Evolutionary conservation across 2,329 filamentous ascomycete species (phyloP).

Genomic region (Fusarium beomiforme): DNA sequence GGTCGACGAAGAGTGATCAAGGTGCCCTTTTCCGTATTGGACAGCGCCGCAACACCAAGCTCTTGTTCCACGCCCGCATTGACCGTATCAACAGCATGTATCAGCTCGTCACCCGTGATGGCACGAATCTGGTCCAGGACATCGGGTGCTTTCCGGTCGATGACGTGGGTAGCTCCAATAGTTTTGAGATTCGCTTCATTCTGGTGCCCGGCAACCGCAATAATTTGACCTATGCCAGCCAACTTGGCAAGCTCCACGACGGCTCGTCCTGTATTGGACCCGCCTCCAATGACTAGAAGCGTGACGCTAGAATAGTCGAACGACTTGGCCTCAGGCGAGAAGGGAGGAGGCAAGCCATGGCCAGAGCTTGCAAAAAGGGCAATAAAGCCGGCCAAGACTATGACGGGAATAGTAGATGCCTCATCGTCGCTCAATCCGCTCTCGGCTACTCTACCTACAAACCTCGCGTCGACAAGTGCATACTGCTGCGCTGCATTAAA

Average conservation of each 20-base stretch:
- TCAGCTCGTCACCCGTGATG: not conserved
- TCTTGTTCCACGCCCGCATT: not conserved
- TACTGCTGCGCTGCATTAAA: not conserved
- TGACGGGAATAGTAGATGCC: not conserved
- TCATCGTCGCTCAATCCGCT: not conserved
- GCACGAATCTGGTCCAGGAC: not conserved
- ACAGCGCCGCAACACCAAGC: not conserved
- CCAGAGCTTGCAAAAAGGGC: not conserved
- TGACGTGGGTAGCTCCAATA: not conserved
- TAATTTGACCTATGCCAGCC: not conserved
- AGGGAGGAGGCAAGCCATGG: not conserved
- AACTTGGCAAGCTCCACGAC: not conserved
- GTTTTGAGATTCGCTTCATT: not conserved
- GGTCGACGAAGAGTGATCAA: not conserved
- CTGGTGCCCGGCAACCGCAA: not conserved
- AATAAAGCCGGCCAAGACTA: not conserved
- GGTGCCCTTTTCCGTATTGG: not conserved
- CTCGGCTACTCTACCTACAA: not conserved
- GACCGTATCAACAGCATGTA: not conserved
- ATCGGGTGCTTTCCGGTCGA: not conserved
- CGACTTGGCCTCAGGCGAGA: not conserved
- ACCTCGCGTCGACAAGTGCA: not conserved
- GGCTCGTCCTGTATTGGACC: not conserved
- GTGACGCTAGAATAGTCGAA: not conserved
- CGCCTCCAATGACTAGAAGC: not conserved